phyloP scores from a whole-genome alignment of 1,284 basidiomycete species.

The Spongispora temasekensis region DNA sequence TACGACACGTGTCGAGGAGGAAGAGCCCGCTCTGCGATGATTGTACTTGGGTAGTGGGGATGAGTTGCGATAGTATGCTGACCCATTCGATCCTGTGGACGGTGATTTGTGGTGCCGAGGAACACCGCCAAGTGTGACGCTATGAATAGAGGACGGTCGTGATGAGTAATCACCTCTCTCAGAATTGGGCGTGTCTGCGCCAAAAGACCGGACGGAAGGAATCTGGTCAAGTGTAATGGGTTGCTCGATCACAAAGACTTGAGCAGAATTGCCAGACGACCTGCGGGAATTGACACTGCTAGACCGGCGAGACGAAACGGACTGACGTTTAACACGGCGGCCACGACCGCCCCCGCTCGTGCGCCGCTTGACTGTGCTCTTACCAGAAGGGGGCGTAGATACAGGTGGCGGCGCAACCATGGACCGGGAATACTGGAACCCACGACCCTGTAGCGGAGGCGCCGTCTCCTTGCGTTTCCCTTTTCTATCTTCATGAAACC shows the following conservation, averaged over 20 bases:
- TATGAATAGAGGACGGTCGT: conserved; percentile 72
- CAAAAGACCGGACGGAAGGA: conserved; percentile 62
- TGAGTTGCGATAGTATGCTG: conserved; percentile 58
- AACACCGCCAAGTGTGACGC: conserved; percentile 53
- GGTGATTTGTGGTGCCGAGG: conserved; percentile 70
- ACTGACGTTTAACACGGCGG: conserved; percentile 60
- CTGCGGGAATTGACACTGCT: conserved; percentile 81
- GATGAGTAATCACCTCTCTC: conserved; percentile 74
- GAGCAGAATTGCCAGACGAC: conserved; percentile 68
- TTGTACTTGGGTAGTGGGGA: conserved; percentile 67
- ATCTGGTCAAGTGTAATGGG: conserved; percentile 49
- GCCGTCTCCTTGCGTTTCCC: conserved; percentile 64
- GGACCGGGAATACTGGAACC: conserved; percentile 30
- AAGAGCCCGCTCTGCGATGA: conserved; percentile 71
- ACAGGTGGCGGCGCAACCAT: conserved; percentile 14
- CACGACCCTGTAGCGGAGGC: conserved; percentile 31
- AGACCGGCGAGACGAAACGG: conserved; percentile 72
- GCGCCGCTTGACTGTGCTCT: conserved; percentile 48
- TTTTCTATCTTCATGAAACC: conserved; percentile 81
- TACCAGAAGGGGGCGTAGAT: conserved; percentile 30
- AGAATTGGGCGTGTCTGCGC: conserved; percentile 76
- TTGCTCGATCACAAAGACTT: conserved; percentile 59
- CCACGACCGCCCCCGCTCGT: conserved; percentile 46
- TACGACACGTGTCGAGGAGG: conserved; percentile 76
- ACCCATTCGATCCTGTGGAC: conserved; percentile 72